These are phyloP conservation scores for Neofusicoccum umdonicola DNA, from an alignment of 2,329 filamentous ascomycete genomes.

Conservation along the genomic window DNA sequence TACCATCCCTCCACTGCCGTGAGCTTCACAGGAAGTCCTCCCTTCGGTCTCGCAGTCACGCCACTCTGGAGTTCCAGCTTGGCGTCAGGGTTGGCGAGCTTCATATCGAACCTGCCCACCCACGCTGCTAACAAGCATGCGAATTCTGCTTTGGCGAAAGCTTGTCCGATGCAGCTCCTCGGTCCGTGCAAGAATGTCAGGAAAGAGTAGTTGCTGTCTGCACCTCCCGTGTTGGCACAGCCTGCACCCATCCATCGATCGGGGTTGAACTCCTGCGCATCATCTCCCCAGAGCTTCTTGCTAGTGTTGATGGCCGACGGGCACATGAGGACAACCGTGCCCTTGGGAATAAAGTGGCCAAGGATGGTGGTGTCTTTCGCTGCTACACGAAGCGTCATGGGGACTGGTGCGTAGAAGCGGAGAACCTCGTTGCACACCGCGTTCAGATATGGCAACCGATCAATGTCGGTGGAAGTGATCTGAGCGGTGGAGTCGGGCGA, in stretches of 20 bases:
- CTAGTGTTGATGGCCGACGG: conserved; percentile 69
- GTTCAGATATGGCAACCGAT: conserved; percentile 74
- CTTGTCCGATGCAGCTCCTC: conserved; percentile 77
- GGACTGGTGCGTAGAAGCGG: conserved; percentile 70
- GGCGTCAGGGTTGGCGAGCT: conserved; percentile 48
- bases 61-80: conserved; percentile 66
- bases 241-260: conserved; percentile 53
- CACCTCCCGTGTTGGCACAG: conserved; percentile 63
- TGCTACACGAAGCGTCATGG: conserved; percentile 66
- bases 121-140: conserved; percentile 76
- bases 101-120: conserved; percentile 71
- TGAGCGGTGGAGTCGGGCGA: conserved; percentile 39
- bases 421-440: conserved; percentile 77
- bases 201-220: conserved; percentile 72
- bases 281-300: conserved; percentile 69
- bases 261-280: conserved; percentile 73
- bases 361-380: conserved; percentile 63
- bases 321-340: conserved; percentile 65
- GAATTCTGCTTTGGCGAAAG: conserved; percentile 81
- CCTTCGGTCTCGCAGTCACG: conserved; percentile 69
- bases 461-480: conserved; percentile 59
- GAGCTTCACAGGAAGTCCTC: conserved; percentile 68
- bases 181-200: conserved; percentile 86
- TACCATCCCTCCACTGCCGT: conserved; percentile 68
- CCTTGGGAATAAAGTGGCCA: conserved; percentile 65